Evolutionary conservation across 805 yeast genomes (phyloP), one percentile per base, ranked within the genome.

Genomic region (Candida ulmi): DNA sequence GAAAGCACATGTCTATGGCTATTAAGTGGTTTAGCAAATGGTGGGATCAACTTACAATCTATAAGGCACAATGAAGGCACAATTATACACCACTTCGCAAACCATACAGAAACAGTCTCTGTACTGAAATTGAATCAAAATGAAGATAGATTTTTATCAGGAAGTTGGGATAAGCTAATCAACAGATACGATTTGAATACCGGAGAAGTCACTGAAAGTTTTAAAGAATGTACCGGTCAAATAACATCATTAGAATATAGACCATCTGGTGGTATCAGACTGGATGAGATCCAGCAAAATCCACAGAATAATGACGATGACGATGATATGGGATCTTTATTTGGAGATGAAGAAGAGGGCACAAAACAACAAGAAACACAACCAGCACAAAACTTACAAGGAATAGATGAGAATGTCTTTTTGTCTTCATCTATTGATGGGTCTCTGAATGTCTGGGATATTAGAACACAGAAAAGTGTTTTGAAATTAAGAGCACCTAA

Each of bases 401-500:
- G 45, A 55, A 48, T 37, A 4, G 73, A 68, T 47, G 63, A 75
- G 29, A 63, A 70, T 34, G 68, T 84, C 2, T 87, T 93, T 56
- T 60, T 88, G 66, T 72, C 95, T 1, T 80, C 96, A 0, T 76
- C 88, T 8, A 78, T 88, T 39, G 93, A 90, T 57, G 99, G 99
- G 5, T 68, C 80, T 0, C 58, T 90, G 2, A 77, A 76, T 44
- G 61, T 93, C 5, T 90, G 96, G 96, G 99, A 93, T 58, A 62
- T 72, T 5, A 71, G 99, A 42, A 58, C 64, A 2, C 43, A 54
- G 4, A 60, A 65, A 0, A 63, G 69, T 4, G 80, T 71, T 0
- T 55, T 79, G 15, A 69, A 68, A 29, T 57, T 80, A 12, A 71
- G 61, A 17, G 72, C 80, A 2, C 80, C 87, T 1, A 64, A 72